A percentile compares a stretch with the other conserved stretches of the same genome.
phyloP scores from a whole-genome alignment of 306 rosid genomes.

The Trifolium fragiferum region DNA sequence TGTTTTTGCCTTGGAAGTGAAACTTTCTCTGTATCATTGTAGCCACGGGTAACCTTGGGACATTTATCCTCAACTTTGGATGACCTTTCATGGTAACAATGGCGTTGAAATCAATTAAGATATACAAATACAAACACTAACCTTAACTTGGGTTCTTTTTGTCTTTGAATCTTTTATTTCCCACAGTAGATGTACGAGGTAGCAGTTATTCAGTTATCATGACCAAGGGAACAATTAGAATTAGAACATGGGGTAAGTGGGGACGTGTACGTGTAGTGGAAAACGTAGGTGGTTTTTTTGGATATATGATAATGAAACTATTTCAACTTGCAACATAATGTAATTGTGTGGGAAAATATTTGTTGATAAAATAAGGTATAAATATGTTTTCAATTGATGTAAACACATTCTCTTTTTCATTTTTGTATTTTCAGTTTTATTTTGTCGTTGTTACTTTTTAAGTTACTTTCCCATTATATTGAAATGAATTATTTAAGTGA shows the following conservation, averaged over 20 bases:
- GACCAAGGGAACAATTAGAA: background rate
- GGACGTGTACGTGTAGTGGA: slow-evolving; percentile 6
- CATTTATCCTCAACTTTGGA: slow-evolving; percentile 44
- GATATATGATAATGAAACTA: too few relatives aligned
- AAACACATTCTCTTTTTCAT: background rate
- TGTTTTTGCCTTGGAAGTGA: slow-evolving; percentile 27
- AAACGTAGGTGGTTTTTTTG: slow-evolving; percentile 7
- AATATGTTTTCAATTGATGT: background rate
- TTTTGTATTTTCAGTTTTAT: background rate
- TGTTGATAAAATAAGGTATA: too few relatives aligned
- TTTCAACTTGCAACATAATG: background rate
- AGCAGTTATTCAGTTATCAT: slow-evolving; percentile 33
- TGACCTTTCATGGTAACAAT: slow-evolving; percentile 23
- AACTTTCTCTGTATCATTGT: slow-evolving; percentile 45
- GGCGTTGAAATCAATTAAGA: slow-evolving; percentile 1
- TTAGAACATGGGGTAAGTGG: slow-evolving; percentile 31
- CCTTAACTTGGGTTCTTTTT: background rate
- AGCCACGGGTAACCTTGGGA: slow-evolving; percentile 43
- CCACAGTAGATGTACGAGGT: slow-evolving; percentile 2
- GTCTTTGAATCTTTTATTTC: background rate
- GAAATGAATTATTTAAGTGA: too few relatives aligned
- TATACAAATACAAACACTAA: background rate
- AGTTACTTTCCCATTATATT: too few relatives aligned
- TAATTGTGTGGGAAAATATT: too few relatives aligned
- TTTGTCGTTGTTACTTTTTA: too few relatives aligned